phyloP scores from a whole-genome alignment of 768 basidiomycete genomes.

The Pulveroboletus sp. region DNA sequence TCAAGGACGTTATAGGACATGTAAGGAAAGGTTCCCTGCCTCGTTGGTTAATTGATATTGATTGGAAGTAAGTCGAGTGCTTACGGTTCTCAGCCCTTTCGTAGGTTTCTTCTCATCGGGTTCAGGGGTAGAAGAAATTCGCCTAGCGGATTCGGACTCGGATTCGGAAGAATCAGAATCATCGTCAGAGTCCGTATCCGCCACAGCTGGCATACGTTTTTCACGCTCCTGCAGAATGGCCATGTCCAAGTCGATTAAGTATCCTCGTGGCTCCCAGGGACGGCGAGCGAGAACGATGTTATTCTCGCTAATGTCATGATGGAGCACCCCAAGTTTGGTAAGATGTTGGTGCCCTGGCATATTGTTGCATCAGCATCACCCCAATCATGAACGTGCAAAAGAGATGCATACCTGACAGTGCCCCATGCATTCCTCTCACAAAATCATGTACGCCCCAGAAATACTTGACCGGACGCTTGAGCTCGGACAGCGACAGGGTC shows the following conservation, averaged over 20 bases:
- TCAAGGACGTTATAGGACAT: not conserved
- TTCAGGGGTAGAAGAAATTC: too few relatives aligned
- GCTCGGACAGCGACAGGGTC: not conserved
- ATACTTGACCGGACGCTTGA: not conserved
- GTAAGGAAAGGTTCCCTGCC: not conserved
- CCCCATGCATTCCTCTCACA: not conserved
- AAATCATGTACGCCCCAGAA: slow-evolving; percentile 1
- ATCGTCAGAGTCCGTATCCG: too few relatives aligned
- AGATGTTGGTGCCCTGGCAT: slow-evolving; percentile 10
- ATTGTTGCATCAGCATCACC: not conserved
- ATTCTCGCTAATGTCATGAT: slow-evolving; percentile 23
- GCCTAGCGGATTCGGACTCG: too few relatives aligned
- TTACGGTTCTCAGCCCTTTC: too few relatives aligned
- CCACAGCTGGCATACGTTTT: too few relatives aligned
- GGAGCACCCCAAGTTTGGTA: slow-evolving; percentile 22
- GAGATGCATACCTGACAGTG: not conserved
- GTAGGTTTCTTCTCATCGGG: too few relatives aligned
- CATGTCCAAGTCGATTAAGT: slow-evolving; percentile 32
- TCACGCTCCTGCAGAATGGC: not conserved
- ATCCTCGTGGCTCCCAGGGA: slow-evolving; percentile 19
- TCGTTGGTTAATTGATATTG: too few relatives aligned
- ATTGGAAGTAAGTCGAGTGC: too few relatives aligned
- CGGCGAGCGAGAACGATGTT: slow-evolving; percentile 28
- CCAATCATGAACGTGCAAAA: not conserved
- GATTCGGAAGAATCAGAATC: too few relatives aligned